phyloP scores from a whole-genome alignment of 129 eudicot genomes.

The Daucus carota region DNA sequence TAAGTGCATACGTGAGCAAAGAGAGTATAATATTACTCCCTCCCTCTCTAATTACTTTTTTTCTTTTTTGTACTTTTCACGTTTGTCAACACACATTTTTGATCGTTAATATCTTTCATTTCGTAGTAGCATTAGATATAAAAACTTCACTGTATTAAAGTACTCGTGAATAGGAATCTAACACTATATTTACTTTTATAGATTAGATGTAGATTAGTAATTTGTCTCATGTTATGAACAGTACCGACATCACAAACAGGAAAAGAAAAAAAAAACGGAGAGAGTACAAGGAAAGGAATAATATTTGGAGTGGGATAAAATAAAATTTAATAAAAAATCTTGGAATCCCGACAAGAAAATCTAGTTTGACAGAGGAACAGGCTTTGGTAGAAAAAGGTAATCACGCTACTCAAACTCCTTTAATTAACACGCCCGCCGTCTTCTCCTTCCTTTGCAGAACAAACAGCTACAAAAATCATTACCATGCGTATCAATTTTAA shows the following conservation, averaged over 20 bases:
- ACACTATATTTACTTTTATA: too few relatives aligned
- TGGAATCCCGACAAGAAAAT: conserved; percentile 32
- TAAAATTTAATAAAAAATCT: not conserved
- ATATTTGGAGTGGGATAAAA: not conserved
- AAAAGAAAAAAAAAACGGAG: too few relatives aligned
- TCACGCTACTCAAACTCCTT: conserved; percentile 21
- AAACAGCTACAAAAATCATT: not conserved
- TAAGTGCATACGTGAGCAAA: not conserved
- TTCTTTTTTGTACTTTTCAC: too few relatives aligned
- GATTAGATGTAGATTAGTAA: too few relatives aligned
- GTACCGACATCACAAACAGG: too few relatives aligned
- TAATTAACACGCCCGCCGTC: conserved; percentile 24
- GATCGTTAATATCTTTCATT: too few relatives aligned
- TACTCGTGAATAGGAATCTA: too few relatives aligned
- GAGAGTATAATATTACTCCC: not conserved
- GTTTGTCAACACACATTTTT: too few relatives aligned
- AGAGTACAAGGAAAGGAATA: not conserved
- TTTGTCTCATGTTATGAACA: too few relatives aligned
- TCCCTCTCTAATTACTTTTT: too few relatives aligned
- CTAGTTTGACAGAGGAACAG: conserved; percentile 12
- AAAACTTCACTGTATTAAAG: too few relatives aligned
- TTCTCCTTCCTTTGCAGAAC: conserved; percentile 6
- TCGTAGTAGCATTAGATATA: too few relatives aligned
- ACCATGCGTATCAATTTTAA: not conserved
- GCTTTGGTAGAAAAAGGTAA: conserved; percentile 14